A percentile compares a stretch with the other conserved stretches of the same genome.
phyloP scores from a whole-genome alignment of 2,329 filamentous ascomycete genomes.

The Cadophora gregata region DNA sequence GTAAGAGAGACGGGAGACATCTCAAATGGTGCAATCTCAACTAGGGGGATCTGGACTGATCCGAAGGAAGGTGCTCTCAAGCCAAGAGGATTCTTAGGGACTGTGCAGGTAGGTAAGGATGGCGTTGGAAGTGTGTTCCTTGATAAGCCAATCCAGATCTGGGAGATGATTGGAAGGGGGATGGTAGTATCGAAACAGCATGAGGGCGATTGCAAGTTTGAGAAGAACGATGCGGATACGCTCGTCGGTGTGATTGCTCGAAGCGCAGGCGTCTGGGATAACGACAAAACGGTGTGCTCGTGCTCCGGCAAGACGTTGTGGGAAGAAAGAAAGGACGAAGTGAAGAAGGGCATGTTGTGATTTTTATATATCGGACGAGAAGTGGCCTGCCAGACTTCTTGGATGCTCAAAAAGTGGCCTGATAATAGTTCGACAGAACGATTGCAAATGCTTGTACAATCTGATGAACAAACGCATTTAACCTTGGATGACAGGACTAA shows the following conservation, averaged over 20 bases:
- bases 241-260: constrained; percentile 92
- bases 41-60: constrained; percentile 78
- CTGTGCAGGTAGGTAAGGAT: constrained; percentile 74
- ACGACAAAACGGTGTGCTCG: constrained; percentile 97
- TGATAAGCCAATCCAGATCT: constrained; percentile 83
- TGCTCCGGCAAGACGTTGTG: constrained; percentile 98
- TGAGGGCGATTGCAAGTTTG: constrained; percentile 61
- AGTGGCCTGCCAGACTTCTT: constrained; percentile 24
- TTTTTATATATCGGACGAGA: constrained; percentile 38
- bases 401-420: constrained; percentile 19
- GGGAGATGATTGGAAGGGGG: constrained; percentile 94
- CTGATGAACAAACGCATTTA: constrained; percentile 7
- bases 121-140: constrained; percentile 82
- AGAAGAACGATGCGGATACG: constrained; percentile 81
- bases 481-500: constrained; percentile 23
- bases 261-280: constrained; percentile 98
- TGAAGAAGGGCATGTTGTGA: constrained; percentile 88
- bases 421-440: constrained; percentile 24
- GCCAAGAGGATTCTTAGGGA: constrained; percentile 71
- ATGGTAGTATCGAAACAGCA: constrained; percentile 79
- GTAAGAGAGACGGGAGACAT: constrained; percentile 89
- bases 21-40: constrained; percentile 79
- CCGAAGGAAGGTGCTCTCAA: constrained; percentile 48
- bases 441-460: constrained; percentile 11
- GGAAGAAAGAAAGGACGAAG: constrained; percentile 93